Evolutionary conservation across 148 eudicot species (phyloP), one percentile per base, ranked within the genome.

Genomic region (Spergularia marina): DNA sequence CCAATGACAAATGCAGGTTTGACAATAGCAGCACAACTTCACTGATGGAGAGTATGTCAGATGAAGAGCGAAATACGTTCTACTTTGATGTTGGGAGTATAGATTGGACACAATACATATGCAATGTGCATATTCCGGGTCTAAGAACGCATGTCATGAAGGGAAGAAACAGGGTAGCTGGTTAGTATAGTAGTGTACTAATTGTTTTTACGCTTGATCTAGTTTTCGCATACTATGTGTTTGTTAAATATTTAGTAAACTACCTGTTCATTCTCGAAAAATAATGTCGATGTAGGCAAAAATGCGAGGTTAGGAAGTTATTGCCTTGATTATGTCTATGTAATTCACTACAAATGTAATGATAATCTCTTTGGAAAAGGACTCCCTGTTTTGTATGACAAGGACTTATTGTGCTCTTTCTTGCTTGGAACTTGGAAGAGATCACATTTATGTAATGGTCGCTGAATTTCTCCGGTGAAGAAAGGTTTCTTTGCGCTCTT

Each of bases 91-190:
- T 90, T 72, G 92, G 89, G 78, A 90, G 72, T 83, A 92, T 95
- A 79, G 88, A 95, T 55, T 95, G 99, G 99, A 81, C 89, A 79
- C 96, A 95, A 78, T 95, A 90, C 82, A 89, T 92, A 74, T 85
- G 87, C 65, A 95, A 92, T 77, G 85, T 90, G 68, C 99, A 95
- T 75, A 89, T 95, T 76, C 96, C 96, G 17, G 99, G 99, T 53
- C 79, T 95, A 47, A 88, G 98, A 81, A 89, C 84, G 83, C 94
- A 92, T 84, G 97, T 92, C 67, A 92, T 92, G 97, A 95, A 92
- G 89, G 99, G 91, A 74, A 84, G 97, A 87, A 85, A 51, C 82
- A 81, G 73, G 75, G 71, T 70, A 74, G 56, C 76, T 81, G 80
- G 78, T 54, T 59, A 63, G 83, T 71, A 70, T 57, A 44, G 49